Evolutionary conservation across 257 asterid genomes (phyloP).

Genomic region (Plantago major): DNA sequence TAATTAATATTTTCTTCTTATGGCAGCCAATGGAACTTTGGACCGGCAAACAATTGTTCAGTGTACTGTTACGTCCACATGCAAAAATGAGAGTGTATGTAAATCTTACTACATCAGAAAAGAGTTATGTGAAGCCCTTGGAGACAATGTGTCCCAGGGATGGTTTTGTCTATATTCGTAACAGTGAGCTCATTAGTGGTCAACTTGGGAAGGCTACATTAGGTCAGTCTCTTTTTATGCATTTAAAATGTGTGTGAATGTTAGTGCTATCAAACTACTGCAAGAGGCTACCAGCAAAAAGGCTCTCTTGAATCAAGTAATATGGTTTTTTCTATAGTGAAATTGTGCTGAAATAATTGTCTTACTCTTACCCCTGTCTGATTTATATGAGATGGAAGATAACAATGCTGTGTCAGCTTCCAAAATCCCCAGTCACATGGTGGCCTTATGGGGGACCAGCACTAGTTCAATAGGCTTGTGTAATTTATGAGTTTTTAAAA

Average conservation of each 20-base stretch:
- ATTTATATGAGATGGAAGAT: neutral
- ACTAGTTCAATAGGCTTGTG: no score
- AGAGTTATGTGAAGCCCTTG: conserved; percentile 40
- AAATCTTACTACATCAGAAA: conserved; percentile 81
- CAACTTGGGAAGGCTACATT: conserved; percentile 97
- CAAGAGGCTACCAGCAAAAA: conserved; percentile 7
- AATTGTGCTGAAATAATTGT: conserved; percentile 3
- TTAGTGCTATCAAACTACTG: no score
- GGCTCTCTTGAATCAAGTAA: neutral
- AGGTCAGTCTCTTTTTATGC: conserved; percentile 48
- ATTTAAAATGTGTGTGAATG: conserved; percentile 4
- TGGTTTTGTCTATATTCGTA: conserved; percentile 86
- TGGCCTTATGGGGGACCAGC: no score
- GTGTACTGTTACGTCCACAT: conserved; percentile 72
- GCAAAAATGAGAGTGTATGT: conserved; percentile 71
- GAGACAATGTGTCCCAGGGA: conserved; percentile 90
- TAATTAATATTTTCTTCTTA: conserved; percentile 15
- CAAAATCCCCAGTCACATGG: no score
- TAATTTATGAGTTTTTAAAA: no score
- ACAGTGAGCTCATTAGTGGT: conserved; percentile 89
- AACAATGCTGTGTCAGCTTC: neutral
- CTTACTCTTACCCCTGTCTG: neutral
- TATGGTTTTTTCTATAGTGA: conserved; percentile 18
- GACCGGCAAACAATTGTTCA: conserved; percentile 92
- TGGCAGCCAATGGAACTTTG: conserved; percentile 92